phyloP scores from a whole-genome alignment of 495 filamentous ascomycete species.

The Penicillium egyptiacum region DNA sequence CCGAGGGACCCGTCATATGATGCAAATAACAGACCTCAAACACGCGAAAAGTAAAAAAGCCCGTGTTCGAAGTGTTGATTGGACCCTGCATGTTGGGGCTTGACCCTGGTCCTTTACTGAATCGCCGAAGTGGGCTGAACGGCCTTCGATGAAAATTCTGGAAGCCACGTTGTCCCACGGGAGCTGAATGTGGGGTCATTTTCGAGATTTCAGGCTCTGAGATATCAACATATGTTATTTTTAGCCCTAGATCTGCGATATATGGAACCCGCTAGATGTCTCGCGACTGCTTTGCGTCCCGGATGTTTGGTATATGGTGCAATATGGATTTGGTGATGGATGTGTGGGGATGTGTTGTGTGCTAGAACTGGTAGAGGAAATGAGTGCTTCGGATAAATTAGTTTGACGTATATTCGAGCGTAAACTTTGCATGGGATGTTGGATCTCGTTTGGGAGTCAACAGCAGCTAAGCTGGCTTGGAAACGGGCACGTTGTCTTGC shows the following conservation, averaged over 20 bases:
- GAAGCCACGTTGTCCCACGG: slow-evolving; percentile 28
- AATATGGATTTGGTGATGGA: not conserved
- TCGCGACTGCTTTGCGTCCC: not conserved
- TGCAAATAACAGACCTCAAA: not conserved
- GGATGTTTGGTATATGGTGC: slow-evolving; percentile 4
- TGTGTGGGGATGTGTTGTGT: not conserved
- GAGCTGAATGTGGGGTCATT: slow-evolving; percentile 9
- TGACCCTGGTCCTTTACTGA: not conserved
- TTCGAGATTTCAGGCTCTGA: not conserved
- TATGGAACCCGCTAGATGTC: not conserved
- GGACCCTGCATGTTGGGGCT: not conserved
- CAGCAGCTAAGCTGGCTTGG: slow-evolving; percentile 1
- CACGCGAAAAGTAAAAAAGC: not conserved
- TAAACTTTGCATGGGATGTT: not conserved
- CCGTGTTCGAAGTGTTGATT: not conserved
- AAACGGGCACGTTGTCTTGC: not conserved
- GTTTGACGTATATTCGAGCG: not conserved
- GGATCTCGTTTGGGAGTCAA: not conserved
- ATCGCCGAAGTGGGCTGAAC: slow-evolving; percentile 8
- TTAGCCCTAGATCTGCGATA: slow-evolving; percentile 24
- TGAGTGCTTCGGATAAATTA: slow-evolving; percentile 7
- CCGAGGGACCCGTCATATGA: slow-evolving; percentile 1
- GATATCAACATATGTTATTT: slow-evolving; percentile 4
- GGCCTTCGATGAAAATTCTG: slow-evolving; percentile 18
- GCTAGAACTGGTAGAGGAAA: slow-evolving; percentile 2